Conservation (phyloP, 148 eudicot genomes). For the Rheum nobile region DNA sequence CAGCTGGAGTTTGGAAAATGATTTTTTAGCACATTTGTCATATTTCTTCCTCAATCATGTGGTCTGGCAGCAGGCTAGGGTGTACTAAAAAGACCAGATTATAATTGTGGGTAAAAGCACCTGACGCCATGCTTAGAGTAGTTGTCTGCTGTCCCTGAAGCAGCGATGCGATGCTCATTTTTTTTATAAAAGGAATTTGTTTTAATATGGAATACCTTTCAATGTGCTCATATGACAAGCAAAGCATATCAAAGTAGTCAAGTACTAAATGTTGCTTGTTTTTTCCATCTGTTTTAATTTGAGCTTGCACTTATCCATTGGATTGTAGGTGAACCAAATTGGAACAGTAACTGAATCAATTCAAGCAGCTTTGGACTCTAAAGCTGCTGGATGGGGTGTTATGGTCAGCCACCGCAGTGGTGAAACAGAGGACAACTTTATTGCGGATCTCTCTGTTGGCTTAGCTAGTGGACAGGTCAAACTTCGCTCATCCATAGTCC, state of each 20-base stretch:
- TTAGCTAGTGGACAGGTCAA: constrained; percentile 97
- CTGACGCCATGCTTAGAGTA: background rate
- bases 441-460: constrained; percentile 97
- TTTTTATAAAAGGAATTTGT: background rate
- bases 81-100: background rate
- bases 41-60: background rate
- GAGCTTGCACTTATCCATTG: background rate
- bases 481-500: background rate
- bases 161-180: background rate
- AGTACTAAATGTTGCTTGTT: no score
- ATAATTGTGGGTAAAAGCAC: no score
- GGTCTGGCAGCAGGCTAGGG: background rate
- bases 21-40: background rate
- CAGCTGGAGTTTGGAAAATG: background rate
- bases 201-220: background rate
- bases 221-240: background rate
- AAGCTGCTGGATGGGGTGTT: constrained; percentile 99
- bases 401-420: constrained; percentile 99
- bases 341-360: constrained; percentile 95
- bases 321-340: constrained; percentile 86
- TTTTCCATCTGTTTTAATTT: background rate
- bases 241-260: background rate
- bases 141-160: background rate
- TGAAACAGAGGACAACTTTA: constrained; percentile 96
- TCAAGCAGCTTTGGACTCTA: constrained; percentile 94